Evolutionary conservation across 148 eudicot genomes (phyloP).

Genomic region (Fagopyrum tataricum): DNA sequence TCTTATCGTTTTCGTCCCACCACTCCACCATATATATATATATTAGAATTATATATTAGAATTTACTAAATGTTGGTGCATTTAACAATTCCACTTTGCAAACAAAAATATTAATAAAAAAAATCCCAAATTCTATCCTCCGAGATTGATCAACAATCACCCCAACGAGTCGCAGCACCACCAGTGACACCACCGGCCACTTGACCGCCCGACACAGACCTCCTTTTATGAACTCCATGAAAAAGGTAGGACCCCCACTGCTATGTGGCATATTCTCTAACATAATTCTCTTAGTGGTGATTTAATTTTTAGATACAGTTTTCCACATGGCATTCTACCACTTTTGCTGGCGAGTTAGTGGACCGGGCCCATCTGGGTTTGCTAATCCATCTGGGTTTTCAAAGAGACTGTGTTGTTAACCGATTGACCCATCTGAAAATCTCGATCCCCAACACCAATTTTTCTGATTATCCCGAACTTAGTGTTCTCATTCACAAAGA

Average conservation of each 20-base stretch:
- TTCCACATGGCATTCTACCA: neutral
- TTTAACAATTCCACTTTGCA: too few species aligned
- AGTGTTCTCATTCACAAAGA: too few species aligned
- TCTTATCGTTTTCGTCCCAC: too few species aligned
- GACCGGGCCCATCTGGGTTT: neutral
- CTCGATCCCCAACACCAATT: neutral
- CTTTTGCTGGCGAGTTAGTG: neutral
- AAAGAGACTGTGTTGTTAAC: too few species aligned
- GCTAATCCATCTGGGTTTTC: too few species aligned
- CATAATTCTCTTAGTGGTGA: neutral
- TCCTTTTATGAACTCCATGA: neutral
- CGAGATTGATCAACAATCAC: neutral
- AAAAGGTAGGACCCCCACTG: neutral
- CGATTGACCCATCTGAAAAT: too few species aligned
- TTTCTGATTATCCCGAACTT: too few species aligned
- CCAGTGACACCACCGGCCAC: neutral
- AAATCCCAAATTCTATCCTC: neutral
- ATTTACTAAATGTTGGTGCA: too few species aligned
- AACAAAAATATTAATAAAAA: too few species aligned
- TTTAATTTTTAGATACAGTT: neutral
- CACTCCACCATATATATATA: too few species aligned
- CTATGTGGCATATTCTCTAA: neutral
- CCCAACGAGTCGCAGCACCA: neutral
- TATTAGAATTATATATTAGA: too few species aligned
- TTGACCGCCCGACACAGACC: neutral